These are phyloP conservation scores for Euphrasia confusa DNA, from an alignment of 257 asterid genomes.

Conservation along the genomic window DNA sequence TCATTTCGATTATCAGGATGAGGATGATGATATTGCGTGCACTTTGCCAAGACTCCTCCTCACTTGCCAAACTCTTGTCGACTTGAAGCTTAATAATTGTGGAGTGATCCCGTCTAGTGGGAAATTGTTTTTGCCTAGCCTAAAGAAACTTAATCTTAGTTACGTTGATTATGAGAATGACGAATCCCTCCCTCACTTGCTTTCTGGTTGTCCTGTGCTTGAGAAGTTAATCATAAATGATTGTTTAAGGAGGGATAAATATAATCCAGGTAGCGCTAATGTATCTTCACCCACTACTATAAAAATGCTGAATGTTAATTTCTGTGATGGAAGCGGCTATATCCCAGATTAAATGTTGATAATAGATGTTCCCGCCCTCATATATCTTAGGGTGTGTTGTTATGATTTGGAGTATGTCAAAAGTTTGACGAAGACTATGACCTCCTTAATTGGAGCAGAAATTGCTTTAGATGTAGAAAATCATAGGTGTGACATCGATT, in stretches of 20 bases:
- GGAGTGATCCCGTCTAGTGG: not conserved
- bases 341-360: not conserved
- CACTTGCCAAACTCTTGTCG: conserved; percentile 2
- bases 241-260: too few species aligned
- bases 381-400: not conserved
- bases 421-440: not conserved
- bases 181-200: not conserved
- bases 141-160: not conserved
- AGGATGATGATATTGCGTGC: too few species aligned
- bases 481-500: not conserved
- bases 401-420: not conserved
- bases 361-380: not conserved
- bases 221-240: not conserved
- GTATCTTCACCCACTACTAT: not conserved
- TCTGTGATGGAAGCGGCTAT: not conserved
- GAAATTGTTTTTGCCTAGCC: not conserved
- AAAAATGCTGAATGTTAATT: not conserved
- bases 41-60: not conserved
- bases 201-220: not conserved
- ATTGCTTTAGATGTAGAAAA: too few species aligned
- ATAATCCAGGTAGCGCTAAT: too few species aligned
- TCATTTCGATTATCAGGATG: not conserved
- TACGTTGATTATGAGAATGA: not conserved
- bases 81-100: not conserved
- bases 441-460: not conserved